Base-by-base conservation (phyloP, 768 basidiomycete genomes). In the Punctularia strigosozonata region DNA sequence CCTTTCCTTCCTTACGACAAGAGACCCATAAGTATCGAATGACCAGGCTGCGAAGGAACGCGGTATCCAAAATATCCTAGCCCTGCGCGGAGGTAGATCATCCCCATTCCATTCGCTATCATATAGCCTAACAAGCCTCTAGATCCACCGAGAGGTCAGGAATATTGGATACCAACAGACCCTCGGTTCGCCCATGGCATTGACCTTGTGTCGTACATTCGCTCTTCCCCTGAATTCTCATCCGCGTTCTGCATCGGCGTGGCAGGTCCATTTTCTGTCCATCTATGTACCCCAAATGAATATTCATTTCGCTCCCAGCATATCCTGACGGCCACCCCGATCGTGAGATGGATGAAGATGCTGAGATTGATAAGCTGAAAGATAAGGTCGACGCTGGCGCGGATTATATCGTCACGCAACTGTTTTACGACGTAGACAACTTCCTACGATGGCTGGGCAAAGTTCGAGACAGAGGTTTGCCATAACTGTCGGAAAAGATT, bases 111-210 rank as follows among this genome's bases (percentile, higher is more conserved):
- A 36, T 37, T 21, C 38, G 39, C 26, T 34, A 18, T 36, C 7
- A 24, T 26, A 18, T 17, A 19, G 19, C 13, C 15, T 15, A 17
- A 19, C 32, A 19, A 18, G 8, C 25, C 21, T 36, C 8, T 45
- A 92, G 94, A 99, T 61, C 87, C 94, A 6, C 91, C 92, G 0
- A 70, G 90, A 53, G 89, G 91, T 33, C 77, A 90, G 53, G 94
- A 98, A 59, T 82, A 90, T 53, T 91, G 91, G 86, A 80, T 80
- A 22, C 77, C 90, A 0, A 71, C 79, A 2, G 88, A 90, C 59
- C 71, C 87, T 4, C 69, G 78, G 7, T 95, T 99, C 52, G 70
- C 73, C 26, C 81, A 84, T 52, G 92, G 80, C 28, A 63, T 75
- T 17, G 95, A 98, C 58, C 76, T 99, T n/a, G 88, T 98, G 14